Conservation (phyloP, 179 eudicot species). For the Drosera spatulata region DNA sequence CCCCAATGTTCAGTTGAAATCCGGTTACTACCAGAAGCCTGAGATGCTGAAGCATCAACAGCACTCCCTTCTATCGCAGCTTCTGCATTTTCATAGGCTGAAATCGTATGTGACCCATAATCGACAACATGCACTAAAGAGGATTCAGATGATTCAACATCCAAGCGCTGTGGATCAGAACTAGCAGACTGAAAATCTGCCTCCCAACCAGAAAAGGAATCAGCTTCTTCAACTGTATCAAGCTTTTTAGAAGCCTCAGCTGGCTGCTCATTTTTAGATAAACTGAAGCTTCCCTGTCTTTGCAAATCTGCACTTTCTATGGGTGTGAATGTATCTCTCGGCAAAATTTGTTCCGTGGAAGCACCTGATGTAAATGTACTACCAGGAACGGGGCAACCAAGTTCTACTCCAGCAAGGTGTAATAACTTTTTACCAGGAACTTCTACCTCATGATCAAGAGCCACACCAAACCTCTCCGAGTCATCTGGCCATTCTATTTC, state of each 20-base stretch:
- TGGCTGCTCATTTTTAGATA: conserved; percentile 25
- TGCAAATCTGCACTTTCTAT: conserved; percentile 15
- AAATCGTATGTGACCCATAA: conserved; percentile 33
- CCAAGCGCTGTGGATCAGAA: conserved; percentile 22
- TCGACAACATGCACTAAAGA: conserved; percentile 17
- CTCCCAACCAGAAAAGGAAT: conserved; percentile 54
- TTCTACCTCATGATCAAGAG: conserved; percentile 12
- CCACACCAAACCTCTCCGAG: conserved; percentile 24
- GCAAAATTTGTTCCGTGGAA: conserved; percentile 15
- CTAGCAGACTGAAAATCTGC: conserved; percentile 64
- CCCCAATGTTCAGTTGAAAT: conserved; percentile 23
- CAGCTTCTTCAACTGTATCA: conserved; percentile 17
- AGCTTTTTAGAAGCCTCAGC: conserved; percentile 17
- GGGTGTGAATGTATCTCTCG: conserved; percentile 12
- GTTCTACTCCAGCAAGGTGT: conserved; percentile 37
- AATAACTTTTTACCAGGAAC: conserved; percentile 23
- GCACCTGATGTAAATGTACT: conserved; percentile 13
- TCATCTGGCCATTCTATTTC: conserved; percentile 60
- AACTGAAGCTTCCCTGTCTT: conserved; percentile 26
- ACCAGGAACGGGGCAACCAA: conserved; percentile 31
- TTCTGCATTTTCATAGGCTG: conserved; percentile 22
- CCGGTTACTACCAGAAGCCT: conserved; percentile 11
- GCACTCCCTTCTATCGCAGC: conserved; percentile 12
- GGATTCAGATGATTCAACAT: conserved; percentile 20
- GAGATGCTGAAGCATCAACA: conserved; percentile 10